Evolutionary conservation across 768 basidiomycete genomes (phyloP).

Genomic region (Boletus subparvulus): DNA sequence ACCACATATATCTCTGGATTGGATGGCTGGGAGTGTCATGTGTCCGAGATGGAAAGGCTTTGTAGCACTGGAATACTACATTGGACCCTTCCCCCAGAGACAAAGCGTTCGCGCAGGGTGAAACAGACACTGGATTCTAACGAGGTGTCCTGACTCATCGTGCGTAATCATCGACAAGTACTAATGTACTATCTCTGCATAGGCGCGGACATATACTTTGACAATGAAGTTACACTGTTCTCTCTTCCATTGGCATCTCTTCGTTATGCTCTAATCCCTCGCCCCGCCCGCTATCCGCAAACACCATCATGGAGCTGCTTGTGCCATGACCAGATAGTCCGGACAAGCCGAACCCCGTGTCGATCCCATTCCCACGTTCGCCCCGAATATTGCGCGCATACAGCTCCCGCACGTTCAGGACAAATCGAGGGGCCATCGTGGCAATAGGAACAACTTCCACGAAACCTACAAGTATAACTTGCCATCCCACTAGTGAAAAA

Average conservation of each 20-base stretch:
- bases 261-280: not conserved
- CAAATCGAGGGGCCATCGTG: conserved; percentile 2
- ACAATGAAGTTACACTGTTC: not conserved
- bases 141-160: too few species aligned
- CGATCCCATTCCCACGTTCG: not conserved
- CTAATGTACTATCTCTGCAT: not conserved
- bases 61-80: not conserved
- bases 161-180: not conserved
- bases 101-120: not conserved
- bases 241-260: not conserved
- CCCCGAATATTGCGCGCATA: not conserved
- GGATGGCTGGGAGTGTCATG: not conserved
- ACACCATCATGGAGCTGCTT: not conserved
- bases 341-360: conserved; percentile 4
- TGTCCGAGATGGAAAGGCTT: not conserved
- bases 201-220: not conserved
- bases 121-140: too few species aligned
- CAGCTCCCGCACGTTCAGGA: conserved; percentile 7
- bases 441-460: not conserved
- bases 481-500: not conserved
- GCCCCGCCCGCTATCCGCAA: not conserved
- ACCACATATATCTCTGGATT: not conserved
- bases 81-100: not conserved
- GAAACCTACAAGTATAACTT: not conserved
- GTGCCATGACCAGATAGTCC: not conserved